These are phyloP conservation scores for Pyrenopolyporus hunteri DNA, from an alignment of 495 filamentous ascomycete species.

Conservation along the genomic window DNA sequence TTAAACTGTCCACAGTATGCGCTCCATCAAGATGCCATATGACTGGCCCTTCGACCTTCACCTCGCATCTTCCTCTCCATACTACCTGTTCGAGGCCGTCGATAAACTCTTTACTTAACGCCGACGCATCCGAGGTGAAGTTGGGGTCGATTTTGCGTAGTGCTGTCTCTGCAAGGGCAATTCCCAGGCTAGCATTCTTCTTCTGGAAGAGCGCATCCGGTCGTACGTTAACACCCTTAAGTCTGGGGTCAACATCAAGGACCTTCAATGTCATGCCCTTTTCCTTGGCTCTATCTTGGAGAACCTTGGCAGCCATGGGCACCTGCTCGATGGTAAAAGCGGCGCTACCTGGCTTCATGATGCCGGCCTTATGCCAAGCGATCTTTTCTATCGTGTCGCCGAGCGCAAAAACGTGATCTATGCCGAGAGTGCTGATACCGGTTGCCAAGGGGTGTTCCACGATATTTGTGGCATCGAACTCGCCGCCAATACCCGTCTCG, in stretches of 20 bases:
- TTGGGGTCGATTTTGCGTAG: constrained; percentile 52
- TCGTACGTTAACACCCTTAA: constrained; percentile 70
- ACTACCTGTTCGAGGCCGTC: constrained; percentile 75
- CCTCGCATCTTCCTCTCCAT: constrained; percentile 85
- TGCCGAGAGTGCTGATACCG: constrained; percentile 84
- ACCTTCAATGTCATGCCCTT: constrained; percentile 65
- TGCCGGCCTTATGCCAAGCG: constrained; percentile 96
- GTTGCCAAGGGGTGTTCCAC: constrained; percentile 72
- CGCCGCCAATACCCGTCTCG: constrained; percentile 92
- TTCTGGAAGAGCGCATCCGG: constrained; percentile 84
- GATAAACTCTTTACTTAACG: constrained; percentile 70
- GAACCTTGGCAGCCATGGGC: constrained; percentile 67
- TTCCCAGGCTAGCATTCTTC: constrained; percentile 82
- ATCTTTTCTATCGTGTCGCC: constrained; percentile 88
- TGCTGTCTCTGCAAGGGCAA: constrained; percentile 71
- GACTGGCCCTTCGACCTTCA: constrained; percentile 67
- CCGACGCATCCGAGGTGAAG: constrained; percentile 32
- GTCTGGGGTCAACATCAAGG: constrained; percentile 66
- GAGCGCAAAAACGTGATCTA: constrained; percentile 83
- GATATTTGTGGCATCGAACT: constrained; percentile 95
- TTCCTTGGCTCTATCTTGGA: constrained; percentile 73
- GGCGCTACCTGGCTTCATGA: constrained; percentile 75
- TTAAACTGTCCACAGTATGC: constrained; percentile 88
- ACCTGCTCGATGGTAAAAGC: constrained; percentile 80
- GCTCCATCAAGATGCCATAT: constrained; percentile 91